Evolutionary conservation across 495 filamentous ascomycete species (phyloP).

Genomic region (Tuber brumale): DNA sequence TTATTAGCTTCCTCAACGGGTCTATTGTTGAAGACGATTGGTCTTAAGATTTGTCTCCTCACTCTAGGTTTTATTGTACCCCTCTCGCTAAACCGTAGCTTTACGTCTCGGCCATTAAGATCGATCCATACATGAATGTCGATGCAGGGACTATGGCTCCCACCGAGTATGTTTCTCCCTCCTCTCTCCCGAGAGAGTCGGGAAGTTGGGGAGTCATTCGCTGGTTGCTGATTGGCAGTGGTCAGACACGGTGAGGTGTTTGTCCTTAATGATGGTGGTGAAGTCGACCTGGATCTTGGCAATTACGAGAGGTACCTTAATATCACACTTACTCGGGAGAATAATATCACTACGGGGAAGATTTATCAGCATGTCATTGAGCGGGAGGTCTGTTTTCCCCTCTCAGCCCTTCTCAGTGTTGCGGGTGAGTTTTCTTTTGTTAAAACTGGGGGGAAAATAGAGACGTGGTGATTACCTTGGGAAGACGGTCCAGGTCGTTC

Average conservation of each 20-base stretch:
- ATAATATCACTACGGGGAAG: constrained; percentile 95
- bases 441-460: constrained; percentile 45
- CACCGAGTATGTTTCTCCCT: constrained; percentile 55
- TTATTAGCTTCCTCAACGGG: constrained; percentile 59
- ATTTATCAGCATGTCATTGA: constrained; percentile 84
- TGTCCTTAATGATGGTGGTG: constrained; percentile 68
- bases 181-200: constrained; percentile 46
- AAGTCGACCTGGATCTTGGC: constrained; percentile 87
- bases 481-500: constrained; percentile 87
- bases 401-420: not conserved
- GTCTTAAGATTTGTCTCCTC: constrained; percentile 55
- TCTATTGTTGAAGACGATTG: constrained; percentile 75
- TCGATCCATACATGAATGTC: constrained; percentile 80
- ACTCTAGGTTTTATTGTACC: constrained; percentile 7
- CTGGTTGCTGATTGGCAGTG: constrained; percentile 22
- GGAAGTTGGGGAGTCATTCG: constrained; percentile 21
- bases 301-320: constrained; percentile 87
- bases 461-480: constrained; percentile 80
- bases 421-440: not conserved
- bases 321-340: constrained; percentile 65
- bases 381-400: constrained; percentile 40
- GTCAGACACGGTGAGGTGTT: constrained; percentile 66
- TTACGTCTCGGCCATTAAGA: constrained; percentile 61
- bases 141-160: constrained; percentile 81
- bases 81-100: constrained; percentile 28